These are phyloP conservation scores for Neurospora sp. DNA, from an alignment of 2,329 filamentous ascomycete genomes.

Conservation along the genomic window DNA sequence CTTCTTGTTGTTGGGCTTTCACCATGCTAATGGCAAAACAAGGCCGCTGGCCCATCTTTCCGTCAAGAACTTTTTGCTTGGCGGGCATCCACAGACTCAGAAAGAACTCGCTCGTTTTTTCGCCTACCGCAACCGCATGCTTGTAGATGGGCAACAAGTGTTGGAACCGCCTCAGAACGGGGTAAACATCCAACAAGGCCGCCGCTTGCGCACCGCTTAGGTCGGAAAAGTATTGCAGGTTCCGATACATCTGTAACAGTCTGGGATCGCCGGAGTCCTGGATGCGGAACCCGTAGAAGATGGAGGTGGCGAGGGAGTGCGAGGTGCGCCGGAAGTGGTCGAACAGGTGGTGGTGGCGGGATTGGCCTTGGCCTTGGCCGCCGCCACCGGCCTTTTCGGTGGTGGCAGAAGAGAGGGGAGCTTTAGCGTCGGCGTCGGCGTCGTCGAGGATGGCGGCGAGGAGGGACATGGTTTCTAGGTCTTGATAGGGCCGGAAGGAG, in stretches of 20 bases:
- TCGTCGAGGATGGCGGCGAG: slow-evolving; percentile 33
- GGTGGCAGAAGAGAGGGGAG: too few species aligned
- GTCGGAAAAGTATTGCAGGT: slow-evolving; percentile 27
- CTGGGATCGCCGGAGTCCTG: slow-evolving; percentile 7
- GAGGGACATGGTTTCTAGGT: slow-evolving; percentile 44
- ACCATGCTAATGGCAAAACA: slow-evolving; percentile 4
- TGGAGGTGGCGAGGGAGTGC: slow-evolving; percentile 10
- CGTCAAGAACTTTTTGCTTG: slow-evolving; percentile 19
- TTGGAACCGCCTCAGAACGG: slow-evolving; percentile 31
- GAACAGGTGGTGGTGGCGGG: slow-evolving; percentile 19
- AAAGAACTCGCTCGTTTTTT: slow-evolving; percentile 27
- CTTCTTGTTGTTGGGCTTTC: slow-evolving; percentile 1
- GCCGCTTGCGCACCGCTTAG: slow-evolving; percentile 29
- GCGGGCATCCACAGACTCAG: slow-evolving; percentile 27
- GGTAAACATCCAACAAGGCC: slow-evolving; percentile 34
- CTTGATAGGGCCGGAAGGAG: slow-evolving; percentile 42
- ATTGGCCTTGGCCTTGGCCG: too few species aligned
- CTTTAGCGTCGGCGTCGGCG: slow-evolving; percentile 16
- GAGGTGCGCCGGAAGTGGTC: slow-evolving; percentile 17
- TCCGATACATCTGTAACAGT: slow-evolving; percentile 9
- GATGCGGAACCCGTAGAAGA: slow-evolving; percentile 14
- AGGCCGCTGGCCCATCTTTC: not conserved
- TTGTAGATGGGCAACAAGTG: slow-evolving; percentile 29
- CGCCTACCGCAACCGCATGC: slow-evolving; percentile 28
- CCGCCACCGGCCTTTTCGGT: not conserved